These are phyloP conservation scores for Balakata baccata DNA, from an alignment of 345 rosid species.

Conservation along the genomic window DNA sequence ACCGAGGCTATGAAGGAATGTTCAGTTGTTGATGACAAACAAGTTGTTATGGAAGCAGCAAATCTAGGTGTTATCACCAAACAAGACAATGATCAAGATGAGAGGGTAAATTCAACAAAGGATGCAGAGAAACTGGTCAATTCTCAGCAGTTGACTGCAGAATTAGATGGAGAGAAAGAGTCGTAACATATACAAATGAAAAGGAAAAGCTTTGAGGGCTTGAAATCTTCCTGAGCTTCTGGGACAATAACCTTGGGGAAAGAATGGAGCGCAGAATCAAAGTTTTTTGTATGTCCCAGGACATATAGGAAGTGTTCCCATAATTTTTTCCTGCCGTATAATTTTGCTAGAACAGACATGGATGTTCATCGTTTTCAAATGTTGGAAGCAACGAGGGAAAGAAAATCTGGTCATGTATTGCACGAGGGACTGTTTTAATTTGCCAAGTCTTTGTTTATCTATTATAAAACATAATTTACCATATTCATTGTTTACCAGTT, in stretches of 20 bases:
- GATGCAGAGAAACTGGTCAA: constrained; percentile 12
- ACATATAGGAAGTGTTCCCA: not conserved
- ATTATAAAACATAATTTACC: too few relatives aligned
- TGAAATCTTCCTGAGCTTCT: not conserved
- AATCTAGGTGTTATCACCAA: constrained; percentile 2
- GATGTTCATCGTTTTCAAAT: constrained; percentile 4
- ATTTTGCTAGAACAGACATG: constrained; percentile 15
- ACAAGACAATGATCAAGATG: constrained; percentile 16
- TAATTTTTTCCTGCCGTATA: constrained; percentile 2
- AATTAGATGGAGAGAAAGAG: not conserved
- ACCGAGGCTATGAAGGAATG: constrained; percentile 12
- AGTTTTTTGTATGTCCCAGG: not conserved
- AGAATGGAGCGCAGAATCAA: not conserved
- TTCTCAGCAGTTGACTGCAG: not conserved
- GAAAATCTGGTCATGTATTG: not conserved
- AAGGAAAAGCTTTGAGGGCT: not conserved
- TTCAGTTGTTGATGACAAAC: not conserved
- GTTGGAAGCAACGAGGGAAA: not conserved
- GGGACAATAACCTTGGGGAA: not conserved
- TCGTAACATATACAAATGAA: not conserved
- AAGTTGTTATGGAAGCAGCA: constrained; percentile 9
- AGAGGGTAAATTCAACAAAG: constrained; percentile 7
- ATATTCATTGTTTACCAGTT: not conserved
- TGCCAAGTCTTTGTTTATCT: not conserved
- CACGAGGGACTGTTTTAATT: constrained; percentile 9